These are phyloP conservation scores for Neurospora hispaniola DNA, from an alignment of 495 filamentous ascomycete genomes.

Conservation along the genomic window DNA sequence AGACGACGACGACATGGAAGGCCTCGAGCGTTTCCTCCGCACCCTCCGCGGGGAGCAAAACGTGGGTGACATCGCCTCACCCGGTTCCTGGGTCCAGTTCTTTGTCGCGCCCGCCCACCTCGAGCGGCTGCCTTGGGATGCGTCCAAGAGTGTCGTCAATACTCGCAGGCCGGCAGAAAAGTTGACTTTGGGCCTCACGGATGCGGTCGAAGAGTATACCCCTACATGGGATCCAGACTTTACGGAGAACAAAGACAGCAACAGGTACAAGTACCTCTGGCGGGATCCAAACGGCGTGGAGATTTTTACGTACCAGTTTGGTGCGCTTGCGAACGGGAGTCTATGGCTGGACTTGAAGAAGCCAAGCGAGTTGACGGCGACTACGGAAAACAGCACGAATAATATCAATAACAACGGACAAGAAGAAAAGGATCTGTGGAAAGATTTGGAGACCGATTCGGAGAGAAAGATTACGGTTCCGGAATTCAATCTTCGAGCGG, in stretches of 20 bases:
- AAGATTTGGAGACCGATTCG: background rate
- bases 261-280: background rate
- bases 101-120: slow-evolving; percentile 23
- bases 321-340: background rate
- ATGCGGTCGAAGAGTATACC: background rate
- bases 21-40: slow-evolving; percentile 20
- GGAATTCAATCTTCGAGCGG: background rate
- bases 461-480: background rate
- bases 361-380: background rate
- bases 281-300: background rate
- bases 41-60: slow-evolving; percentile 16
- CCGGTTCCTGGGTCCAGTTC: slow-evolving; percentile 40
- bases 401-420: background rate
- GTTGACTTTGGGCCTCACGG: background rate
- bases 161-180: background rate
- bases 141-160: background rate
- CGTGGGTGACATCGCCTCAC: slow-evolving; percentile 23
- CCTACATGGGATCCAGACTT: background rate
- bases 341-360: background rate
- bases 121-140: slow-evolving; percentile 7
- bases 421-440: background rate
- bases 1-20: slow-evolving; percentile 17
- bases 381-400: background rate
- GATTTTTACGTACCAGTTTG: background rate
- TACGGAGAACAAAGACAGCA: background rate